Base-by-base conservation (phyloP, 805 yeast genomes). In the Scheffersomyces lignosus region DNA sequence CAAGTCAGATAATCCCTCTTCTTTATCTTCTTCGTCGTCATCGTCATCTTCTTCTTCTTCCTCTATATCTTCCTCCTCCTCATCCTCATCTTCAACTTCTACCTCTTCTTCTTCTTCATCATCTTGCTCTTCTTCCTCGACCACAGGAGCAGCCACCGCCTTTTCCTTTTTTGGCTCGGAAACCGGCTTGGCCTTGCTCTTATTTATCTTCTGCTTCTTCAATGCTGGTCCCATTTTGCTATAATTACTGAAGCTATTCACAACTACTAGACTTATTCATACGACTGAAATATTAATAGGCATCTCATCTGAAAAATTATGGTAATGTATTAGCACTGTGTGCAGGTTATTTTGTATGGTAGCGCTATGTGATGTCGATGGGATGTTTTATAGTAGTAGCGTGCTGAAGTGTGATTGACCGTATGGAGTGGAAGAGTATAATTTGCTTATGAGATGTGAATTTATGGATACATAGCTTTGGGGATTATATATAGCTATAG, bases 191-290 rank as follows among this genome's bases (percentile, higher is more conserved):
- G 15, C 27, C 28, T 6, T 28, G 29, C 12, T 29, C 37, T 4
- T 34, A 29, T 15, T 22, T 25, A 2, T 34, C 42, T 23, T 29
- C 37, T 56, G 60, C 34, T 54, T 54, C 48, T 55, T 56, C 16
- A 44, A 32, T 17, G 45, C 47, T 8, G 51, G 33, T 14, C 38
- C 55, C 59, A 54, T 54, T 29, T 20, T 20, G 10, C 10, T n/a
- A n/a, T n/a, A n/a, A n/a, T n/a, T n/a, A n/a, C n/a, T n/a, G n/a
- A n/a, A n/a, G n/a, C n/a, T n/a, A n/a, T n/a, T n/a, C n/a, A n/a
- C n/a, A n/a, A n/a, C n/a, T n/a, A n/a, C n/a, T n/a, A n/a, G n/a
- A n/a, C n/a, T n/a, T n/a, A n/a, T n/a, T n/a, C n/a, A n/a, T n/a
- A n/a, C n/a, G n/a, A n/a, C n/a, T n/a, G n/a, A n/a, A n/a, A n/a